phyloP scores from a whole-genome alignment of 306 rosid species.

The Abrus precatorius region DNA sequence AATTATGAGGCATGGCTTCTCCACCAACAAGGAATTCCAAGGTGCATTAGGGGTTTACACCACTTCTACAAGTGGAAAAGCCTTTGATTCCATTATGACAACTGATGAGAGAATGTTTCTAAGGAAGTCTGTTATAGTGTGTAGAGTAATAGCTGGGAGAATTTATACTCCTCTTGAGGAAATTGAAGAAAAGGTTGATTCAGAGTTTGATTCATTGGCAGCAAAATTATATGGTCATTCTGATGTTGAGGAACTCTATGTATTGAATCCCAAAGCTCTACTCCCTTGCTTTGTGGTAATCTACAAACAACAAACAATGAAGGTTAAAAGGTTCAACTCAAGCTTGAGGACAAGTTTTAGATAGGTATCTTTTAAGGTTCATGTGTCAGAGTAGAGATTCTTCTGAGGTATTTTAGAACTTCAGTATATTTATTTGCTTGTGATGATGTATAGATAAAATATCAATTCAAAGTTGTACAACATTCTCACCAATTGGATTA shows the following conservation, averaged over 20 bases:
- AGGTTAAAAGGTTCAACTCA: slow-evolving; percentile 29
- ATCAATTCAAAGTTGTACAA: slow-evolving; percentile 5
- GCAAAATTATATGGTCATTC: slow-evolving; percentile 43
- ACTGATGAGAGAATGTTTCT: slow-evolving; percentile 21
- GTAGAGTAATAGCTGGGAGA: slow-evolving; percentile 79
- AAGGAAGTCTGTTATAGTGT: slow-evolving; percentile 62
- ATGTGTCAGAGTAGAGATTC: slow-evolving; percentile 15
- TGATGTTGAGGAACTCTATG: slow-evolving; percentile 55
- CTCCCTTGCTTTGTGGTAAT: slow-evolving; percentile 75
- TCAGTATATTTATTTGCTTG: not conserved
- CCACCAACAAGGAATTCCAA: slow-evolving; percentile 39
- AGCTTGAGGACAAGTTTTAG: slow-evolving; percentile 20
- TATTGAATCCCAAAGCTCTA: slow-evolving; percentile 60
- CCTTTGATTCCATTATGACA: slow-evolving; percentile 50
- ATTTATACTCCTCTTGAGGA: slow-evolving; percentile 41
- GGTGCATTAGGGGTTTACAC: slow-evolving; percentile 54
- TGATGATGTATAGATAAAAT: slow-evolving; percentile 22
- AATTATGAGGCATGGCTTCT: slow-evolving; percentile 65
- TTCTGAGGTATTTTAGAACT: slow-evolving; percentile 19
- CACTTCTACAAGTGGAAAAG: slow-evolving; percentile 59
- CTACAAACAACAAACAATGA: slow-evolving; percentile 44
- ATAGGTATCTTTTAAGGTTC: slow-evolving; percentile 11
- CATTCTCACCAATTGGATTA: not conserved
- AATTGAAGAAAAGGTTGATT: slow-evolving; percentile 37
- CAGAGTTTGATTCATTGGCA: slow-evolving; percentile 61